Evolutionary conservation across 83 land plant species (phyloP).

Genomic region (Thuja plicata): DNA sequence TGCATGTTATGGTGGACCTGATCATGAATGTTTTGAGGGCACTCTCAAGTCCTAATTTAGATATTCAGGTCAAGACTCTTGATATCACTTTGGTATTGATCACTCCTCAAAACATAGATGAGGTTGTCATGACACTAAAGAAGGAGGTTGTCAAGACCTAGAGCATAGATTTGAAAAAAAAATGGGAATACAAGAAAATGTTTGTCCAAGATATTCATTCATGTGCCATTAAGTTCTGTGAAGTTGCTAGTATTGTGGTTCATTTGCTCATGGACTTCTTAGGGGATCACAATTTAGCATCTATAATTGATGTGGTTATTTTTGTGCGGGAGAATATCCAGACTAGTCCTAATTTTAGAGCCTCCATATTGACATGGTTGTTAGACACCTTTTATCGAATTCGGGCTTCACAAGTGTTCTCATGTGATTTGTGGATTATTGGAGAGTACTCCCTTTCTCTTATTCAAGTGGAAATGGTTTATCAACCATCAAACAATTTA

Average conservation of each 20-base stretch:
- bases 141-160: constrained; percentile 92
- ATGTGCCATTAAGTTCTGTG: constrained; percentile 86
- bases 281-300: constrained; percentile 82
- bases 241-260: constrained; percentile 87
- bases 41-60: constrained; percentile 79
- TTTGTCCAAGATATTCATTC: constrained; percentile 89
- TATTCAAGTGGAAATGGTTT: no score
- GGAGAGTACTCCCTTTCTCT: constrained; percentile 75
- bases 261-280: constrained; percentile 90
- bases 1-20: constrained; percentile 81
- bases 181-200: constrained; percentile 91
- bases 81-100: constrained; percentile 78
- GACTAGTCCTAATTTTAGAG: constrained; percentile 71
- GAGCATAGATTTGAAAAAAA: constrained; percentile 79
- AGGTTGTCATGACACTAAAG: constrained; percentile 79
- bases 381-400: constrained; percentile 87
- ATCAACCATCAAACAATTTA: constrained; percentile 26
- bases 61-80: constrained; percentile 70
- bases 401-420: constrained; percentile 67
- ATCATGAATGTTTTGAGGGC: constrained; percentile 90
- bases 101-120: constrained; percentile 76
- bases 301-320: constrained; percentile 74
- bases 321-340: constrained; percentile 89
- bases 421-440: constrained; percentile 91
- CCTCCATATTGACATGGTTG: constrained; percentile 71